These are phyloP conservation scores for Pythium folliculosum DNA, from an alignment of 352 stramenopile genomes.

Conservation along the genomic window DNA sequence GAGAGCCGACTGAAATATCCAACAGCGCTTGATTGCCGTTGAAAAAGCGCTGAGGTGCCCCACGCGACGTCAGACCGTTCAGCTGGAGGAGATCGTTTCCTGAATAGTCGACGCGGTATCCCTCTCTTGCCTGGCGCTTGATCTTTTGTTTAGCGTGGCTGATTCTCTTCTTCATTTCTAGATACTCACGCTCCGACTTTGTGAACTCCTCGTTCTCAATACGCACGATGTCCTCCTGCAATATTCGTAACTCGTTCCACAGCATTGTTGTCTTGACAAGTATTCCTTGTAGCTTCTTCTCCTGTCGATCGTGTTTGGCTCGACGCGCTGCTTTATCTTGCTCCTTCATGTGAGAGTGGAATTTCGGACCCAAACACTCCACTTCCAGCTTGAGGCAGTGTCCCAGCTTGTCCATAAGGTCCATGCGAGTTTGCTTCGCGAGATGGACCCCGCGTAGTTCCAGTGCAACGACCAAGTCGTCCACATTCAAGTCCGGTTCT, in stretches of 20 bases:
- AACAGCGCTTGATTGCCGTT: constrained; percentile 55
- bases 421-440: constrained; percentile 55
- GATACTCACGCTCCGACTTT: constrained; percentile 49
- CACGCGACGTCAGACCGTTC: constrained; percentile 59
- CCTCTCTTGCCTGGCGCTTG: constrained; percentile 61
- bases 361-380: constrained; percentile 63
- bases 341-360: constrained; percentile 69
- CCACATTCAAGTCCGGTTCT: constrained; percentile 65
- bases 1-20: constrained; percentile 63
- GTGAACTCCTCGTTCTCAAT: constrained; percentile 42
- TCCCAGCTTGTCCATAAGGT: constrained; percentile 56
- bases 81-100: constrained; percentile 31
- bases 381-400: constrained; percentile 64
- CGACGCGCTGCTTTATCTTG: constrained; percentile 56
- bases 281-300: constrained; percentile 38
- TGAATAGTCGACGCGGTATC: constrained; percentile 17
- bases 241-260: constrained; percentile 49
- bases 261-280: constrained; percentile 39
- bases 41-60: constrained; percentile 42
- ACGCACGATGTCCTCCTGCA: constrained; percentile 47
- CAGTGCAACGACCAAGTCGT: constrained; percentile 62
- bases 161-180: constrained; percentile 65
- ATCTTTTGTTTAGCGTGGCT: constrained; percentile 49
- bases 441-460: constrained; percentile 64
- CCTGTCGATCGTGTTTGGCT: constrained; percentile 53